Evolutionary conservation across 176 grass and related monocot species (phyloP).

Genomic region (Musa acuminata): DNA sequence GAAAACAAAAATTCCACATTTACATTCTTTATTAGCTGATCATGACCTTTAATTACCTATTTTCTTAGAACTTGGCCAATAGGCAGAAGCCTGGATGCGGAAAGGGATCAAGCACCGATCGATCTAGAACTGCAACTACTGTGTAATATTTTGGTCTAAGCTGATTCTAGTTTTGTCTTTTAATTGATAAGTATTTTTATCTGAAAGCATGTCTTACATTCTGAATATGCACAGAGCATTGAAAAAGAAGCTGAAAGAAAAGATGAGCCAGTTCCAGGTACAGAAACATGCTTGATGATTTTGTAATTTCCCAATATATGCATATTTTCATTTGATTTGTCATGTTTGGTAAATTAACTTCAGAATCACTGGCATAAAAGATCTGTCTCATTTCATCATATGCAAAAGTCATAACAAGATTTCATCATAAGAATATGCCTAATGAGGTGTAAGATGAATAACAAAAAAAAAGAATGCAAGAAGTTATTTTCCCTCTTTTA

Average conservation of each 20-base stretch:
- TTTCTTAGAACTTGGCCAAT: slow-evolving; percentile 51
- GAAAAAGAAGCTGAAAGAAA: slow-evolving; percentile 65
- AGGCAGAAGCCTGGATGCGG: slow-evolving; percentile 55
- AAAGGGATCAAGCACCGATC: slow-evolving; percentile 51
- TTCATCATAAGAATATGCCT: too few species aligned
- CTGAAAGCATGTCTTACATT: slow-evolving; percentile 22
- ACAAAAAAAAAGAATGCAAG: too few species aligned
- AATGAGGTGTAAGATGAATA: too few species aligned
- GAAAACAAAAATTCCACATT: slow-evolving; percentile 5
- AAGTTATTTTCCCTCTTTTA: too few species aligned
- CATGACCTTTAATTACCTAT: not conserved
- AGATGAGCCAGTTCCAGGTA: slow-evolving; percentile 76
- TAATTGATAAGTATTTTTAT: slow-evolving; percentile 1
- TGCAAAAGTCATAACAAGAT: too few species aligned
- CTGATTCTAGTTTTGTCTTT: not conserved
- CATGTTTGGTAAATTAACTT: not conserved
- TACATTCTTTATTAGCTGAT: slow-evolving; percentile 3
- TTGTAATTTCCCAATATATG: slow-evolving; percentile 4
- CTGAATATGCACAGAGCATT: slow-evolving; percentile 36
- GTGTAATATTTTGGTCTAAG: slow-evolving; percentile 31
- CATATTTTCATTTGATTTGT: not conserved
- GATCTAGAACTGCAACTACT: slow-evolving; percentile 46
- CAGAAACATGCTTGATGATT: not conserved
- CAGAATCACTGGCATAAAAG: not conserved
- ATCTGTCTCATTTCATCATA: too few species aligned